Evolutionary conservation across 192 early-diverging fungal genomes (phyloP).

Genomic region (Jimgerdemannia lactiflua): DNA sequence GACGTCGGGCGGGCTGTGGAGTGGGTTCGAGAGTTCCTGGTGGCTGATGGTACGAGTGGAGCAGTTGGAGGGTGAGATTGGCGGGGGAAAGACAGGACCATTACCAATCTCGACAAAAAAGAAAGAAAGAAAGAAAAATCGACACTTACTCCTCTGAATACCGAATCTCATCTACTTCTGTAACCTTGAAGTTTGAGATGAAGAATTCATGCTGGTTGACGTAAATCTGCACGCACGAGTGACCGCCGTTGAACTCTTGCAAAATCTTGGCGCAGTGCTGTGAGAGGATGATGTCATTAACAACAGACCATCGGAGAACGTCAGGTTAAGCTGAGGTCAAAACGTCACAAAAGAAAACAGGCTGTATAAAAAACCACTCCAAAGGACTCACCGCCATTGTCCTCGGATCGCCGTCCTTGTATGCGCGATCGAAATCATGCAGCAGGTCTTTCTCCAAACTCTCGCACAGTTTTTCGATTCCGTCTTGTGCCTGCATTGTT

Average conservation of each 20-base stretch:
- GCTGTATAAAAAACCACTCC: background rate
- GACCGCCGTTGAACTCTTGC: constrained; percentile 94
- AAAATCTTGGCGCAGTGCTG: constrained; percentile 87
- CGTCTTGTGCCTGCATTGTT: constrained; percentile 59
- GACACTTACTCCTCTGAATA: constrained; percentile 29
- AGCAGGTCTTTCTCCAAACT: constrained; percentile 88
- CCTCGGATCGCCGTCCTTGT: constrained; percentile 65
- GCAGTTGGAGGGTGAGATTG: background rate
- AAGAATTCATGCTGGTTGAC: constrained; percentile 99
- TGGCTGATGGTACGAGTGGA: constrained; percentile 19
- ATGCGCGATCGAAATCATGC: constrained; percentile 84
- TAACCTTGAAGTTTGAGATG: constrained; percentile 71
- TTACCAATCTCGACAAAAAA: no score
- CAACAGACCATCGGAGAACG: constrained; percentile 8
- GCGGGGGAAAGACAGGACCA: no score
- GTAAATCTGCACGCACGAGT: constrained; percentile 90
- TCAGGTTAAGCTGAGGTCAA: constrained; percentile 5
- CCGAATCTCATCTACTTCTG: constrained; percentile 45
- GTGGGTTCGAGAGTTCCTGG: constrained; percentile 47
- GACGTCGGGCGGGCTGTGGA: constrained; percentile 54
- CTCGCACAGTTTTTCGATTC: constrained; percentile 94
- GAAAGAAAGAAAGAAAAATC: background rate
- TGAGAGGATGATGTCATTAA: background rate
- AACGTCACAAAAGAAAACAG: background rate
- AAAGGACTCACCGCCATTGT: constrained; percentile 74